Percentiles rank a stretch among this genome's conserved stretches.
Conservation (phyloP, 148 eudicot species). For the Nepenthes mirabilis region DNA sequence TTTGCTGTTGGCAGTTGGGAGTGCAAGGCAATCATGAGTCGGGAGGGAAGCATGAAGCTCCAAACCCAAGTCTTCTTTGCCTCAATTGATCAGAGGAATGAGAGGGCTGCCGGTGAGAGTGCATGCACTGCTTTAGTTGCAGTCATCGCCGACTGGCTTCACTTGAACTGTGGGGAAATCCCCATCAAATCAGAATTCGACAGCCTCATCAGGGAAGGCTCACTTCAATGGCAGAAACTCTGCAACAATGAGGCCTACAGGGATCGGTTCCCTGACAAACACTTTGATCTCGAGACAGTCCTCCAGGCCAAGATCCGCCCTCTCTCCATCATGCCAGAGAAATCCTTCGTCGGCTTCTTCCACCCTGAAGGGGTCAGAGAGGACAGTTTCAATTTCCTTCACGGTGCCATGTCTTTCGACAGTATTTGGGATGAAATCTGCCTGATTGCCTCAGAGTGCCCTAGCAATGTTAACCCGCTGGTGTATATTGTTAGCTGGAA, state of each 20-base stretch:
- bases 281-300: constrained; percentile 79
- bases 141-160: constrained; percentile 79
- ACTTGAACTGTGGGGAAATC: constrained; percentile 44
- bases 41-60: constrained; percentile 61
- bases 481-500: constrained; percentile 73
- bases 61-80: constrained; percentile 64
- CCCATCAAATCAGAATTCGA: constrained; percentile 70
- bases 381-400: constrained; percentile 45
- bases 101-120: constrained; percentile 73
- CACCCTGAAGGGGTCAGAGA: constrained; percentile 41
- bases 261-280: constrained; percentile 67
- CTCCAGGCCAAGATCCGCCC: constrained; percentile 51
- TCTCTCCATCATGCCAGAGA: constrained; percentile 35
- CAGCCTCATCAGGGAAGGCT: constrained; percentile 65
- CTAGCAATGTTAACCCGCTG: constrained; percentile 23
- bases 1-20: constrained; percentile 81
- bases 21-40: constrained; percentile 43
- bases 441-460: constrained; percentile 15
- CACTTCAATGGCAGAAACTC: constrained; percentile 66
- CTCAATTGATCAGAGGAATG: constrained; percentile 75
- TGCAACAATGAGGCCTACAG: constrained; percentile 38
- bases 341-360: constrained; percentile 76
- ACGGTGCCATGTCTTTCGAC: constrained; percentile 75
- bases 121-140: constrained; percentile 81
- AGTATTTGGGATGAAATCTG: constrained; percentile 75